A percentile compares a stretch with the other conserved stretches of the same genome.
These are phyloP conservation scores for Ceriops decandra DNA, from an alignment of 345 rosid genomes.

Conservation along the genomic window DNA sequence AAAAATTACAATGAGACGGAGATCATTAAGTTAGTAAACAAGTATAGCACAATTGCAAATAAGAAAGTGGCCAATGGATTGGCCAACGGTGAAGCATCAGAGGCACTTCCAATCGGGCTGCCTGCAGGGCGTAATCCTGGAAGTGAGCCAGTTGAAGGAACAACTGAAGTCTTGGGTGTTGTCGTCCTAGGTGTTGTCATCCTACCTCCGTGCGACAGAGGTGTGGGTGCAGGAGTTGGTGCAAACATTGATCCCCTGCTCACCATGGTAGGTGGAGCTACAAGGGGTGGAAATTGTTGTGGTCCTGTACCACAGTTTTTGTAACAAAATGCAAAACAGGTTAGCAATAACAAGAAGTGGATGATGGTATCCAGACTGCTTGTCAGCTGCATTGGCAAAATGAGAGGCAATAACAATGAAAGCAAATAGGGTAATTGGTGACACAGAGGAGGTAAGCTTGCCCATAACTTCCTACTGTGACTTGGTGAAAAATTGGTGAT, in stretches of 20 bases:
- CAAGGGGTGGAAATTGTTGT: constrained; percentile 59
- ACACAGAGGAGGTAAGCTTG: neutral
- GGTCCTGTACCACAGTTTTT: constrained; percentile 53
- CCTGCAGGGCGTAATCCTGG: constrained; percentile 52
- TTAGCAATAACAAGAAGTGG: neutral
- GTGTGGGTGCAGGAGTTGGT: constrained; percentile 63
- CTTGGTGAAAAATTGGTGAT: neutral
- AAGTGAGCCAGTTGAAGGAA: constrained; percentile 54
- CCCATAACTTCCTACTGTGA: neutral
- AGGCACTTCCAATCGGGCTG: constrained; percentile 56
- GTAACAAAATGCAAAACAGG: constrained; percentile 2
- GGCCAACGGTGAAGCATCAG: constrained; percentile 37
- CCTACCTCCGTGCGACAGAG: constrained; percentile 35
- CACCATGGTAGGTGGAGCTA: constrained; percentile 76
- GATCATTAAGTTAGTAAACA: constrained; percentile 28
- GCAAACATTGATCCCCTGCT: constrained; percentile 37
- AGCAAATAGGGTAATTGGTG: neutral
- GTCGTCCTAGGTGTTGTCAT: constrained; percentile 39
- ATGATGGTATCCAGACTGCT: neutral
- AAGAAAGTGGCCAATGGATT: constrained; percentile 30
- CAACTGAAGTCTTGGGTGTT: constrained; percentile 41
- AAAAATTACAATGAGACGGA: constrained; percentile 29
- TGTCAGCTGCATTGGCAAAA: neutral
- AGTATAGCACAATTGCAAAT: constrained; percentile 16
- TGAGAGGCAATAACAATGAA: neutral